phyloP scores from a whole-genome alignment of 257 asterid species.

The Oldenlandia corymbosa region DNA sequence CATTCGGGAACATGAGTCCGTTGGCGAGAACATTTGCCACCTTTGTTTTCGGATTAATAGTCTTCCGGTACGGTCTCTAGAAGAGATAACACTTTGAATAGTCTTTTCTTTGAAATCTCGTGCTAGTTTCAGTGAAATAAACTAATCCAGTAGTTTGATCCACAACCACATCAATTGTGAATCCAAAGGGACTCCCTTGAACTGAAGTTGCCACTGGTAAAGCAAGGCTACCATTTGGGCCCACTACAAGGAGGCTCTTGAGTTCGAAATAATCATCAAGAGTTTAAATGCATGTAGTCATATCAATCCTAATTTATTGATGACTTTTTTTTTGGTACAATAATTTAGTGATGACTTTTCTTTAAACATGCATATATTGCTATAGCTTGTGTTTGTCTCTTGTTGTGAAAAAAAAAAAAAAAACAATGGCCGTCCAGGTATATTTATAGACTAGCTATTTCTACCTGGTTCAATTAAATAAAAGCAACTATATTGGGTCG shows the following conservation, averaged over 20 bases:
- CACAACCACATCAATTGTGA: conserved; percentile 16
- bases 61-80: conserved; percentile 56
- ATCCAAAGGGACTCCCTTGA: conserved; percentile 31
- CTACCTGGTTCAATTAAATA: too few relatives aligned
- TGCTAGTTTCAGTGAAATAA: conserved; percentile 59
- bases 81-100: conserved; percentile 29
- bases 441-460: too few relatives aligned
- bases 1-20: conserved; percentile 60
- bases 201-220: conserved; percentile 31
- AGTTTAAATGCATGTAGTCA: too few relatives aligned
- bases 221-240: conserved; percentile 54
- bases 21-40: conserved; percentile 29
- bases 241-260: conserved; percentile 59
- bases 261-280: too few relatives aligned
- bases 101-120: conserved; percentile 47
- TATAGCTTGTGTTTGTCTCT: too few relatives aligned
- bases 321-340: too few relatives aligned
- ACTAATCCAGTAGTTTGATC: conserved; percentile 37
- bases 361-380: too few relatives aligned
- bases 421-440: too few relatives aligned
- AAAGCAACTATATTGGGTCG: too few relatives aligned
- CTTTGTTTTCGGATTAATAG: conserved; percentile 36
- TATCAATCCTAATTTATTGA: too few relatives aligned
- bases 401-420: too few relatives aligned
- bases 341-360: too few relatives aligned